Percentiles rank a stretch among this genome's conserved stretches.
These are phyloP conservation scores for Sclerotinia borealis DNA, from an alignment of 2,329 filamentous ascomycete species.

Conservation along the genomic window DNA sequence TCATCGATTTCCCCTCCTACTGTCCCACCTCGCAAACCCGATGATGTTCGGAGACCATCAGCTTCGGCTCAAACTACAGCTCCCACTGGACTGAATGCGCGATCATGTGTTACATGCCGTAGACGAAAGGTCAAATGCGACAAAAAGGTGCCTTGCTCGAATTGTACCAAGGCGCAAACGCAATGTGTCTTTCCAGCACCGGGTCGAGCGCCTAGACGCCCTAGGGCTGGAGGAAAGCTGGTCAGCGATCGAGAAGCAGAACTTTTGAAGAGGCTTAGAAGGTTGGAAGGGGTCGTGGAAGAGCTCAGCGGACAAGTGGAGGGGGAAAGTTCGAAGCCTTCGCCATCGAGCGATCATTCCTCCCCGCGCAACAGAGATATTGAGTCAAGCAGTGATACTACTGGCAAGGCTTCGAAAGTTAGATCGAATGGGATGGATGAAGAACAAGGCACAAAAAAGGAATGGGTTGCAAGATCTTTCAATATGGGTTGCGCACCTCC, in stretches of 20 bases:
- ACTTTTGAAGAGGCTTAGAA: conserved; percentile 63
- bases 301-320: conserved; percentile 58
- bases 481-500: conserved; percentile 26
- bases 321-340: conserved; percentile 26
- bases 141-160: conserved; percentile 67
- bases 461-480: conserved; percentile 24
- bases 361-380: conserved; percentile 17
- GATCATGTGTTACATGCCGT: conserved; percentile 45
- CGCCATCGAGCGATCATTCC: conserved; percentile 25
- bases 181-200: conserved; percentile 71
- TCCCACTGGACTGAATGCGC: conserved; percentile 26
- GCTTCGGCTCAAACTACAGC: conserved; percentile 15
- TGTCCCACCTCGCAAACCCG: conserved; percentile 8
- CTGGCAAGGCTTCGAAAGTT: conserved; percentile 13
- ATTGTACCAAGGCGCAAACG: conserved; percentile 64
- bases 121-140: conserved; percentile 69
- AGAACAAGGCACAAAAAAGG: conserved; percentile 21
- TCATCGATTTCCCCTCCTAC: neutral
- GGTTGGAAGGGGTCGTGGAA: conserved; percentile 71
- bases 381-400: conserved; percentile 14
- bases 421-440: conserved; percentile 27
- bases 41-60: conserved; percentile 15
- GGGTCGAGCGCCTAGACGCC: conserved; percentile 63
- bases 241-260: conserved; percentile 60
- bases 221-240: conserved; percentile 55